phyloP scores from a whole-genome alignment of 2,329 filamentous ascomycete species.

The Blumeria hordei region DNA sequence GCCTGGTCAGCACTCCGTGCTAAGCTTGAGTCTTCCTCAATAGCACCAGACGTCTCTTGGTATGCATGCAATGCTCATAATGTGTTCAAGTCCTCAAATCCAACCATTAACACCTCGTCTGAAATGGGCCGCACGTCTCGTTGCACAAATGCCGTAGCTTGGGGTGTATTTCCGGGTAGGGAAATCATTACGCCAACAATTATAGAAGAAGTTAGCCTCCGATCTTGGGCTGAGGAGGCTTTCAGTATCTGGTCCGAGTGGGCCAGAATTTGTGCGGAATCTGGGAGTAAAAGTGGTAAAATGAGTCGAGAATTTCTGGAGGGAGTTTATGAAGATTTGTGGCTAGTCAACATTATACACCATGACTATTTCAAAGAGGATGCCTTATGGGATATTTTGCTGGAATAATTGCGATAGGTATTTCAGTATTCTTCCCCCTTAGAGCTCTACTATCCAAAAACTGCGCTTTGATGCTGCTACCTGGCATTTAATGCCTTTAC shows the following conservation, averaged over 20 bases:
- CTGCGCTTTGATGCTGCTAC: no score
- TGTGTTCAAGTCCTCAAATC: slow-evolving; percentile 45
- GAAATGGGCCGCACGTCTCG: slow-evolving; percentile 14
- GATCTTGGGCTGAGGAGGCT: slow-evolving; percentile 84
- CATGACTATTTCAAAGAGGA: slow-evolving; percentile 50
- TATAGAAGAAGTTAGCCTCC: slow-evolving; percentile 84
- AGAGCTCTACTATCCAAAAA: no score
- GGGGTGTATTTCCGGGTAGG: slow-evolving; percentile 87
- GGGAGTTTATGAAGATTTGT: slow-evolving; percentile 41
- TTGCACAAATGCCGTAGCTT: slow-evolving; percentile 88
- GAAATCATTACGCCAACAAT: slow-evolving; percentile 94
- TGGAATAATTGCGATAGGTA: slow-evolving; percentile 6
- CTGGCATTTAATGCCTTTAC: no score
- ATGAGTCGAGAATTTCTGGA: slow-evolving; percentile 49
- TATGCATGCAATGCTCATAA: slow-evolving; percentile 61
- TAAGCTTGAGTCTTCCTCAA: slow-evolving; percentile 30
- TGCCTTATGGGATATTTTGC: slow-evolving; percentile 46
- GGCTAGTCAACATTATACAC: slow-evolving; percentile 76
- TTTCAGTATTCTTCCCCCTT: no score
- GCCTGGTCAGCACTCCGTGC: slow-evolving; percentile 48
- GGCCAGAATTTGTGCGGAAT: slow-evolving; percentile 48
- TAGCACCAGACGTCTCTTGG: slow-evolving; percentile 51
- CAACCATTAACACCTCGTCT: not conserved
- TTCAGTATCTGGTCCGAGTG: slow-evolving; percentile 92
- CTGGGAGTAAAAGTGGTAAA: slow-evolving; percentile 30